Evolutionary conservation across 352 stramenopile genomes (phyloP), one percentile per base, ranked within the genome.

Genomic region (Phytophthora rubi): DNA sequence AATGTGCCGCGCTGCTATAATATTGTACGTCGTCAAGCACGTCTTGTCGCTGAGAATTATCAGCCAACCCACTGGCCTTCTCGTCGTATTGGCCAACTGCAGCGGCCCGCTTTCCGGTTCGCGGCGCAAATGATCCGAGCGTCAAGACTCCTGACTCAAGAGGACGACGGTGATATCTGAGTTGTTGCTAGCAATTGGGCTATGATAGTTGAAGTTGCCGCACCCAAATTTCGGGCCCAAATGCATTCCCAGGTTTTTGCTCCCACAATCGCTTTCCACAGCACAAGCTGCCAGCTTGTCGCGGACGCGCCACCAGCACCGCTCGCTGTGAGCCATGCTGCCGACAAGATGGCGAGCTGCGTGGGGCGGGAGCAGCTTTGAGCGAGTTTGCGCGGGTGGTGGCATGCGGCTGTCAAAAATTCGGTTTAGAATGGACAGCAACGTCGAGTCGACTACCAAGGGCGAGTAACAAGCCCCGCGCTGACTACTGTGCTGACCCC

Each of bases 161-260:
- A 45, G 37, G 37, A n/a, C 37, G 13, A 47, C 39, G 39, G 39
- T 47, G 39, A 47, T 47, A 47, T 47, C 39, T 47, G 39, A 47
- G 39, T 47, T 47, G 39, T 8, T 47, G 4, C 39, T 13, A 47
- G 39, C 10, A 47, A 21, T 47, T 47, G 39, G 39, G 39, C 39
- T 8, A 2, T 18, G 39, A 47, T 47, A 21, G 39, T 21, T 47
- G 39, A 47, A 47, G 39, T 47, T 47, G 39, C 12, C 13, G 39
- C 39, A 8, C 39, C 39, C 39, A 47, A 47, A 47, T n/a, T 18
- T 39, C 23, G 23, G 39, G 39, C 10, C n/a, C 39, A 47, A 47
- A 47, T 47, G 39, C 39, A 47, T 47, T 21, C 39, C 39, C 39
- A 47, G 39, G 21, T 18, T 9, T 47, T 9, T 10, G 39, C 37